These are phyloP conservation scores for Gossypium sturtianum DNA, from an alignment of 345 rosid genomes.

Conservation along the genomic window DNA sequence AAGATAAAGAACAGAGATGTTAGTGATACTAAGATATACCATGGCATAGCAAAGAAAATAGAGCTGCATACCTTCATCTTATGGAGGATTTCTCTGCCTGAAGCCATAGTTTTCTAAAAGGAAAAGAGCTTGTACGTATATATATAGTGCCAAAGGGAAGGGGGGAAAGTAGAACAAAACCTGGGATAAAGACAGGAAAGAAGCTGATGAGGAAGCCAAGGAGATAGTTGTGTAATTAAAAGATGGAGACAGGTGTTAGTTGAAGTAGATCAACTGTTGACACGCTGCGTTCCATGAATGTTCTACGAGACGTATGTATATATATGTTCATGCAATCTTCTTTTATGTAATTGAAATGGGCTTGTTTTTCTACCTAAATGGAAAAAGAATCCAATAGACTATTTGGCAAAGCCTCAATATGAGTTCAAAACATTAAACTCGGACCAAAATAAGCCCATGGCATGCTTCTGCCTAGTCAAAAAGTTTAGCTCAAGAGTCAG, in stretches of 20 bases:
- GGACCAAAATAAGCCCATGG: neutral
- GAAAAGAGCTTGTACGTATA: neutral
- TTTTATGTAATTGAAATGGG: too few species aligned
- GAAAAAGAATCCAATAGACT: neutral
- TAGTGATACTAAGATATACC: neutral
- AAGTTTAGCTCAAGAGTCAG: neutral
- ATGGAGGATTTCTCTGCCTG: constrained; percentile 60
- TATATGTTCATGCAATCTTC: neutral
- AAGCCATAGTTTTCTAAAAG: constrained; percentile 36
- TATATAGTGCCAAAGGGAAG: neutral
- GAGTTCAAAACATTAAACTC: neutral
- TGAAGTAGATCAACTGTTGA: constrained; percentile 4
- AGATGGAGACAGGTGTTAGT: constrained; percentile 18
- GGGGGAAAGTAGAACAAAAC: neutral
- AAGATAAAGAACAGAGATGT: neutral
- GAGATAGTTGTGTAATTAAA: neutral
- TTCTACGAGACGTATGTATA: neutral
- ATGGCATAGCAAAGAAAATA: neutral
- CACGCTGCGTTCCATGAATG: constrained; percentile 16
- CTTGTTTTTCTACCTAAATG: too few species aligned
- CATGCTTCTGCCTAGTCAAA: constrained; percentile 5
- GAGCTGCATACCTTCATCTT: constrained; percentile 60
- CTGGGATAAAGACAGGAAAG: neutral
- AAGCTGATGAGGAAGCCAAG: neutral
- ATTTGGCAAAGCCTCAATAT: neutral